Evolutionary conservation across 345 rosid species (phyloP), one percentile per base, ranked within the genome.

Genomic region (Gossypium ekmanianum): DNA sequence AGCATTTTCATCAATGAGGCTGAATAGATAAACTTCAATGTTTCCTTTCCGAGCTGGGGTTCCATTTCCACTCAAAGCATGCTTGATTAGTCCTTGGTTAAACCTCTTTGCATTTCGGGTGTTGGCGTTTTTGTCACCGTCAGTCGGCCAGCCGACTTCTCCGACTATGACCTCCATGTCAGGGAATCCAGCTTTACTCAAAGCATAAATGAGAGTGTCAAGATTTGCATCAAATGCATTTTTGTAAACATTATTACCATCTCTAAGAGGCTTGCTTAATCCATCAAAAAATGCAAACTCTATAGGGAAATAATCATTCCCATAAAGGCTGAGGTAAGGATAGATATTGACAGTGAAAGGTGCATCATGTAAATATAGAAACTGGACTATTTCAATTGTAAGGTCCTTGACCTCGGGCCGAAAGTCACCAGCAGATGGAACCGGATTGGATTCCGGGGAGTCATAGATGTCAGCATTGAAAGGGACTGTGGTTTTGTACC

Each of bases 201-300:
- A 47, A 11, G 78, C 51, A 48, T 45, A 39, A 43, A 67, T 11
- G 24, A 75, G 78, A 1, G 78, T 75, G n/a, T 75, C 78, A 20
- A 66, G 66, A 56, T 75, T 75, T 22, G 78, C 78, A 44, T 75
- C 78, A 56, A 75, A 75, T 48, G 71, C 78, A 43, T 75, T 75
- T 27, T 6, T 67, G 52, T 75, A 75, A 67, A 67, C 24, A 26
- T 47, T 50, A 44, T 41, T 12, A 22, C 72, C 66, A 67, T 75
- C 78, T 66, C 52, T 66, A 24, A 75, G 24, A 22, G 78, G 72
- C 54, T 55, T 67, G 56, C 56, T 67, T 14, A 68, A 16, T 0
- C 86, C 90, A 24, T 84, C 83, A 11, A 84, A 84, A 79, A 87
- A 87, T 2, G 88, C 90, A 56, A 84, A 87, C 72, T 87, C 84